Percentiles rank a stretch among this genome's conserved stretches.
phyloP scores from a whole-genome alignment of 805 yeast genomes.

The Lachancea nothofagi region DNA sequence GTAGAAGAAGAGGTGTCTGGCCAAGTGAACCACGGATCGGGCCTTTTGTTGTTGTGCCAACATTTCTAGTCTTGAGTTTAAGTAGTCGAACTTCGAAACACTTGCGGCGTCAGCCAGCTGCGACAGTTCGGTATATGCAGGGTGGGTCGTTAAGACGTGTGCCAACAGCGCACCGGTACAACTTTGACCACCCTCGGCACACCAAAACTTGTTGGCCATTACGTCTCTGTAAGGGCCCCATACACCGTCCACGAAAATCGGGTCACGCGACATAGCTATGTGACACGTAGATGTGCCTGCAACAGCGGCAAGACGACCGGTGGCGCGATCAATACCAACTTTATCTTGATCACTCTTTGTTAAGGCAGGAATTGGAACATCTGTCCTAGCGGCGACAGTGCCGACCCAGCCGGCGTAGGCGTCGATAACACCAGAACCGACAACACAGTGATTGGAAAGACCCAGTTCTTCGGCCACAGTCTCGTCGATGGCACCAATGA shows the following conservation, averaged over 20 bases:
- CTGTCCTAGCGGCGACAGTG: conserved; percentile 88
- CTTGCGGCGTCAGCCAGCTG: conserved; percentile 62
- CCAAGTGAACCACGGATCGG: conserved; percentile 73
- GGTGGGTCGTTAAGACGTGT: conserved; percentile 82
- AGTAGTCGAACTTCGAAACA: conserved; percentile 72
- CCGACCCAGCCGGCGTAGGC: conserved; percentile 99
- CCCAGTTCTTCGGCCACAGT: conserved; percentile 80
- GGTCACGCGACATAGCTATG: conserved; percentile 75
- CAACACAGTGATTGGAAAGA: conserved; percentile 68
- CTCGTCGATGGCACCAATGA: conserved; percentile 65
- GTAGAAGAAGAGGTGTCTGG: conserved; percentile 82
- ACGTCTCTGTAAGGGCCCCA: conserved; percentile 99
- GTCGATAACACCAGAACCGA: conserved; percentile 94
- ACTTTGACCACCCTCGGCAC: conserved; percentile 99
- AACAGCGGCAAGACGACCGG: conserved; percentile 91
- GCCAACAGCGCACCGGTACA: conserved; percentile 93
- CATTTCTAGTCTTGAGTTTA: conserved; percentile 69
- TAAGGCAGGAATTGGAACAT: conserved; percentile 45
- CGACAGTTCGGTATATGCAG: conserved; percentile 72
- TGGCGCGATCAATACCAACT: conserved; percentile 50
- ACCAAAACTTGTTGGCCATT: conserved; percentile 84
- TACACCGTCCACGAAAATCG: conserved; percentile 90
- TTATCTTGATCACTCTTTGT: conserved; percentile 44
- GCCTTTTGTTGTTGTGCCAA: conserved; percentile 51
- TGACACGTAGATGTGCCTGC: conserved; percentile 99